phyloP scores from a whole-genome alignment of 306 rosid genomes.

The Bauhinia variegata region DNA sequence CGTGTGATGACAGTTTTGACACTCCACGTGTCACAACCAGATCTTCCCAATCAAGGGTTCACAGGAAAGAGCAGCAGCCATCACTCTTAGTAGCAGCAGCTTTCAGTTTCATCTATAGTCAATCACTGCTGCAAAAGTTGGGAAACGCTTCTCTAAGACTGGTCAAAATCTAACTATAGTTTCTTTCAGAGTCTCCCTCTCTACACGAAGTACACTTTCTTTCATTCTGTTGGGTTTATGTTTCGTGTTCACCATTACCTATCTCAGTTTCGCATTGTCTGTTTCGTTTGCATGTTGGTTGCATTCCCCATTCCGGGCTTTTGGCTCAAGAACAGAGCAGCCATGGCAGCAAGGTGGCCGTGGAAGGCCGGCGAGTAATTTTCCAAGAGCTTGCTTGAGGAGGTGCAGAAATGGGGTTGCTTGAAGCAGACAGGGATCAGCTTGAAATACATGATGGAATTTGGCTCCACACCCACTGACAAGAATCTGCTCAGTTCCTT shows the following conservation, averaged over 20 bases:
- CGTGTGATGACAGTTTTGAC: neutral
- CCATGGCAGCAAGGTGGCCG: slow-evolving; percentile 78
- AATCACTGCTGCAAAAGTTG: neutral
- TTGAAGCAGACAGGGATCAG: slow-evolving; percentile 79
- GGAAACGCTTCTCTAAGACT: no score
- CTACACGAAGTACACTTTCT: neutral
- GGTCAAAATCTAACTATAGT: neutral
- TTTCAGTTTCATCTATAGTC: slow-evolving; percentile 4
- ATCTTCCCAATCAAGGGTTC: neutral
- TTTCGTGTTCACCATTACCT: neutral
- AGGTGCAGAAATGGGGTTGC: slow-evolving; percentile 81
- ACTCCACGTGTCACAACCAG: neutral
- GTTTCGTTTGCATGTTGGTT: slow-evolving; percentile 41
- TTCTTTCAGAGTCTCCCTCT: slow-evolving; percentile 2
- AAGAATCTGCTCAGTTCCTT: slow-evolving; percentile 69
- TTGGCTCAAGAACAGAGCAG: slow-evolving; percentile 26
- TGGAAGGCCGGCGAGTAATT: slow-evolving; percentile 64
- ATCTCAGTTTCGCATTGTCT: slow-evolving; percentile 41
- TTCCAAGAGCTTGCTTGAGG: slow-evolving; percentile 67
- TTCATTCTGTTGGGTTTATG: slow-evolving; percentile 6
- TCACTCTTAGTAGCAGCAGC: no score
- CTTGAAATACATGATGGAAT: slow-evolving; percentile 78
- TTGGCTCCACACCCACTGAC: slow-evolving; percentile 57
- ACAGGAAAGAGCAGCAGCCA: neutral
- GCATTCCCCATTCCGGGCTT: slow-evolving; percentile 1